Conservation (phyloP, 2,329 filamentous ascomycete genomes). For the Pseudocercospora fijiensis region DNA sequence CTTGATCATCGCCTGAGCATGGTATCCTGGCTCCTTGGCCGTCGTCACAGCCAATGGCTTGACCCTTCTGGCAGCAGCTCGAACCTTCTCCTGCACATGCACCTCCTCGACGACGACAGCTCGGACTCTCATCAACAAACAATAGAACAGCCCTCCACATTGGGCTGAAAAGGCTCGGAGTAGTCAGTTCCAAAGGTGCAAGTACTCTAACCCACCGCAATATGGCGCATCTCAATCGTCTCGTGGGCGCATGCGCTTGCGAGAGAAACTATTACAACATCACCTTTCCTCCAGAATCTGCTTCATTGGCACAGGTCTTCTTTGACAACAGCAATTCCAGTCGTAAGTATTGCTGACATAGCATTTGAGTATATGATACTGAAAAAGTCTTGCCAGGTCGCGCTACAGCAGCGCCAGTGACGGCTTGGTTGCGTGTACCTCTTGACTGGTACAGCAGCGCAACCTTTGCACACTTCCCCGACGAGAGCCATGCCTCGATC, state of each 20-base stretch:
- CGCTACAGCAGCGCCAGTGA: constrained; percentile 69
- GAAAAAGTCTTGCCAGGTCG: constrained; percentile 47
- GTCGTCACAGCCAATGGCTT: background rate
- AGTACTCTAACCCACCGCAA: constrained; percentile 1
- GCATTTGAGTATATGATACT: background rate
- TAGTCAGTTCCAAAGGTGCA: background rate
- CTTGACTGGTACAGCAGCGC: constrained; percentile 75
- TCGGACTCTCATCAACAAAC: constrained; percentile 6
- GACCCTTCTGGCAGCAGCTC: constrained; percentile 1
- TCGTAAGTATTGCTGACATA: constrained; percentile 58
- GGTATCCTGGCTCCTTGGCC: constrained; percentile 4
- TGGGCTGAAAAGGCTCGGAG: background rate
- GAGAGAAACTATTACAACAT: constrained; percentile 82
- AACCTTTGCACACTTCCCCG: constrained; percentile 72
- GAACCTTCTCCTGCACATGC: constrained; percentile 8
- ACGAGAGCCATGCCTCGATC: constrained; percentile 60
- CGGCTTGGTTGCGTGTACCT: constrained; percentile 80
- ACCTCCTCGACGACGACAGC: constrained; percentile 2
- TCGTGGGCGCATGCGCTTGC: constrained; percentile 79
- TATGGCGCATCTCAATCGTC: constrained; percentile 33
- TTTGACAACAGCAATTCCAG: constrained; percentile 70
- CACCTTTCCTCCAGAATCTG: constrained; percentile 59
- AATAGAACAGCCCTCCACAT: background rate
- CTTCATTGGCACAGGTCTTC: constrained; percentile 63
- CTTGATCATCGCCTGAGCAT: constrained; percentile 2